Evolutionary conservation across 2,329 filamentous ascomycete genomes (phyloP), one percentile per base, ranked within the genome.

Genomic region (Trichoderma sp.): DNA sequence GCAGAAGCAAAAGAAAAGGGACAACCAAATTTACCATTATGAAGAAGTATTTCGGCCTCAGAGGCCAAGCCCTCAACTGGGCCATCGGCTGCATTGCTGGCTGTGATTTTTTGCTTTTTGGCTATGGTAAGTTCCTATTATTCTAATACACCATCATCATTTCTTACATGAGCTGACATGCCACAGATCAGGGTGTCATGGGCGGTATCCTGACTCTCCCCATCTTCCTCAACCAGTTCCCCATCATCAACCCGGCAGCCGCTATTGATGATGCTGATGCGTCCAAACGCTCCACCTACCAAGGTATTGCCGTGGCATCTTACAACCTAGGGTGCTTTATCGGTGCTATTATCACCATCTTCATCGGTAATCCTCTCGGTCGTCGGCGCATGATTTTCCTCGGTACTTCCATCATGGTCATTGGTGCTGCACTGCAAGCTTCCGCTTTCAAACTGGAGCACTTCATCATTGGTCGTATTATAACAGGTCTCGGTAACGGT

Each of bases 101-200:
- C 80, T 89, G 92, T 67, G 92, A 94, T 83, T 94, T 94, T 81
- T 85, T 93, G 77, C 91, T 89, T 29, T 89, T 89, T 78, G 88
- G 88, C 76, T 90, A 89, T 74, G 88, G 88, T 89, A 83, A 68
- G 83, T 56, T 12, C 9, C 9, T 41, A 0, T 27, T 29, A 31
- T 33, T 18, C 6, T 63, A 29, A 21, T 2, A 18, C 41, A 59
- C 27, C 29, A 27, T 50, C 14, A 7, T 29, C 7, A 0, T 45
- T 21, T 53, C 27, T 5, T 11, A 1, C 24, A 12, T 27, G 21
- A 7, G 16, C 62, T 65, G 35, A 73, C 50, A 68, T 11, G n/a
- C 24, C n/a, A 14, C 88, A 92, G 93, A 94, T 82, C 92, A 93
- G 83, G 91, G 93, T 81, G 92, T 94, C 11, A 95, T 94, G 88